Conservation (phyloP, 768 basidiomycete species). For the Leccinum arenicola region DNA sequence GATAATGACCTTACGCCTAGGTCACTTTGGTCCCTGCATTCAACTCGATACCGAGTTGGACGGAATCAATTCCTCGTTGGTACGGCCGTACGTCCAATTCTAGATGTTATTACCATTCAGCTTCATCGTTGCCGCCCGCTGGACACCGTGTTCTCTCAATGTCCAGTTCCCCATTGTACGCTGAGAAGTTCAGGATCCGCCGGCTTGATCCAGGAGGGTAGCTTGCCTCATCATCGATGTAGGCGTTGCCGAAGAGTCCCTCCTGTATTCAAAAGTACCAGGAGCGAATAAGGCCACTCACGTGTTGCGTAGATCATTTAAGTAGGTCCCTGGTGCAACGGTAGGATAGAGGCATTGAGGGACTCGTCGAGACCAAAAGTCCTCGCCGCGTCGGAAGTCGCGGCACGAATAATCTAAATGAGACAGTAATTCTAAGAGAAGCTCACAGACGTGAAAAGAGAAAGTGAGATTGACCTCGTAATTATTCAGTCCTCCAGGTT, state of each 20-base stretch:
- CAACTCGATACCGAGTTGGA: conserved; percentile 39
- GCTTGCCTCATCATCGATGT: conserved; percentile 69
- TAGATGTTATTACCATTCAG: conserved; percentile 36
- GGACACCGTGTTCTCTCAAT: conserved; percentile 45
- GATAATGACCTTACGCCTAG: conserved; percentile 29
- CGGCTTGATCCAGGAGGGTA: conserved; percentile 53
- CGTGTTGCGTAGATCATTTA: conserved; percentile 71
- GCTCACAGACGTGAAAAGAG: neutral
- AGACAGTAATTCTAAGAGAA: neutral
- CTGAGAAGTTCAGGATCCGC: conserved; percentile 42
- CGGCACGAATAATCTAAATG: conserved; percentile 60
- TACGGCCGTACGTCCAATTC: conserved; percentile 39
- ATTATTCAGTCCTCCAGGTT: conserved; percentile 61
- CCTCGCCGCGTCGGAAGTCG: conserved; percentile 61
- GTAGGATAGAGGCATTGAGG: conserved; percentile 47
- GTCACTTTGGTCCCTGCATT: conserved; percentile 35
- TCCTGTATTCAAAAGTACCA: conserved; percentile 50
- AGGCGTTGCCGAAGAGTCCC: conserved; percentile 58
- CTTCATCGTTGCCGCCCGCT: conserved; percentile 38
- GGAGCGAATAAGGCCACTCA: conserved; percentile 56
- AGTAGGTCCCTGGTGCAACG: conserved; percentile 58
- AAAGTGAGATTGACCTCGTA: conserved; percentile 51
- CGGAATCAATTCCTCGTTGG: conserved; percentile 42
- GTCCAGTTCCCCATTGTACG: conserved; percentile 32
- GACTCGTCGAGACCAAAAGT: conserved; percentile 64